Conservation (phyloP, 2,329 filamentous ascomycete species). For the Zymoseptoria passerinii region DNA sequence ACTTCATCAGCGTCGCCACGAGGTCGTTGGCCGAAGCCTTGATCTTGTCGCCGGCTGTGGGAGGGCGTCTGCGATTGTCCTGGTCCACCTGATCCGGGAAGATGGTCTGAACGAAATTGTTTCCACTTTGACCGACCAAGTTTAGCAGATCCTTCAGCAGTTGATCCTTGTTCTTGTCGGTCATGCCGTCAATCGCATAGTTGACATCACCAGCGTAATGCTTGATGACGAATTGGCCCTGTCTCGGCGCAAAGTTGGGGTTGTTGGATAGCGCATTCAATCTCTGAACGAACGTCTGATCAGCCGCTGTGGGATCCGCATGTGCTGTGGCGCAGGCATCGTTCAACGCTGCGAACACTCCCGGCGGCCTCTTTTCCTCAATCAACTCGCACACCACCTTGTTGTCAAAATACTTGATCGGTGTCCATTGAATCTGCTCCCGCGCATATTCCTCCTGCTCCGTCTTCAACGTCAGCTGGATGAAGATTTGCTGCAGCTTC, state of each 20-base stretch:
- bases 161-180: slow-evolving; percentile 99
- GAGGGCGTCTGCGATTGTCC: slow-evolving; percentile 88
- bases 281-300: slow-evolving; percentile 90
- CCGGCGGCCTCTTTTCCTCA: slow-evolving; percentile 80
- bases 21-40: slow-evolving; percentile 89
- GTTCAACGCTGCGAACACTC: slow-evolving; percentile 91
- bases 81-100: slow-evolving; percentile 93
- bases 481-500: slow-evolving; percentile 98
- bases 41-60: slow-evolving; percentile 93
- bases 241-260: slow-evolving; percentile 80
- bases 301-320: slow-evolving; percentile 86
- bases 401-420: slow-evolving; percentile 99
- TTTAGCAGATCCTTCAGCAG: slow-evolving; percentile 88
- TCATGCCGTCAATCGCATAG: slow-evolving; percentile 93
- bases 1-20: slow-evolving; percentile 93
- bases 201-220: slow-evolving; percentile 96
- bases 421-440: slow-evolving; percentile 97
- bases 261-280: slow-evolving; percentile 82
- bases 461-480: slow-evolving; percentile 89
- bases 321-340: slow-evolving; percentile 98
- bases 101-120: slow-evolving; percentile 74
- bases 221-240: slow-evolving; percentile 96
- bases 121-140: slow-evolving; percentile 73
- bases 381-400: slow-evolving; percentile 97
- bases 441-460: slow-evolving; percentile 96